Conservation (phyloP, 2,329 filamentous ascomycete genomes). For the Elsinoe arachidis region DNA sequence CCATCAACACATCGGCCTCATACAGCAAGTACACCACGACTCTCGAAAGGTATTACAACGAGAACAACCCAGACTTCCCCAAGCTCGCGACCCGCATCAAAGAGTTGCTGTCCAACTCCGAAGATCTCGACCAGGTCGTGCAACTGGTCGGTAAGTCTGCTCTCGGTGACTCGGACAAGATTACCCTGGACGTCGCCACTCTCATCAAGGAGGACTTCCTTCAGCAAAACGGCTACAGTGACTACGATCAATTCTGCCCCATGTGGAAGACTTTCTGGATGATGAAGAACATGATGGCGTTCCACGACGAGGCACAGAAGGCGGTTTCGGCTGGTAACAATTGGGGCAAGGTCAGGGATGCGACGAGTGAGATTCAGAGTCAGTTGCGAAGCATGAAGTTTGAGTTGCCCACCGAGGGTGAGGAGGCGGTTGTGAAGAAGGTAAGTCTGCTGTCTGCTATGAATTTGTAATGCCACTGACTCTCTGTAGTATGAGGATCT, state of each 20-base stretch:
- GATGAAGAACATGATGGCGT: slow-evolving; percentile 99
- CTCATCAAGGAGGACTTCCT: slow-evolving; percentile 97
- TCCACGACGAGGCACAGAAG: slow-evolving; percentile 96
- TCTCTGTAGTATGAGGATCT: slow-evolving; percentile 73
- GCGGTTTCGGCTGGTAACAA: slow-evolving; percentile 80
- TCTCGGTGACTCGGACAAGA: slow-evolving; percentile 94
- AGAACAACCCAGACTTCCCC: slow-evolving; percentile 89
- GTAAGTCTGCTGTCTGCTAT: slow-evolving; percentile 38
- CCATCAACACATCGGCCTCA: slow-evolving; percentile 86
- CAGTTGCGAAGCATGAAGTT: slow-evolving; percentile 92
- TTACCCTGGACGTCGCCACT: slow-evolving; percentile 84
- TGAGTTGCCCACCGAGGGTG: slow-evolving; percentile 76
- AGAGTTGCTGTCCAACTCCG: slow-evolving; percentile 86
- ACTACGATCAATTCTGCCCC: slow-evolving; percentile 98
- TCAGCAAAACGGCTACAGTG: slow-evolving; percentile 97
- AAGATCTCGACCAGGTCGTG: slow-evolving; percentile 96
- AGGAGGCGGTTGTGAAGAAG: slow-evolving; percentile 77
- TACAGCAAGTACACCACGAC: slow-evolving; percentile 94
- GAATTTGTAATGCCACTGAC: slow-evolving; percentile 32
- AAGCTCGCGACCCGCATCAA: slow-evolving; percentile 85
- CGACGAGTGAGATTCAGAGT: slow-evolving; percentile 76
- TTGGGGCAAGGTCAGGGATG: slow-evolving; percentile 89
- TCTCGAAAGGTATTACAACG: slow-evolving; percentile 89
- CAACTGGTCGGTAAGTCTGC: slow-evolving; percentile 97
- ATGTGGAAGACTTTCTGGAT: slow-evolving; percentile 99